A percentile compares a stretch with the other conserved stretches of the same genome.
Conservation (phyloP, 257 asterid genomes). For the Solanum lignicaule region DNA sequence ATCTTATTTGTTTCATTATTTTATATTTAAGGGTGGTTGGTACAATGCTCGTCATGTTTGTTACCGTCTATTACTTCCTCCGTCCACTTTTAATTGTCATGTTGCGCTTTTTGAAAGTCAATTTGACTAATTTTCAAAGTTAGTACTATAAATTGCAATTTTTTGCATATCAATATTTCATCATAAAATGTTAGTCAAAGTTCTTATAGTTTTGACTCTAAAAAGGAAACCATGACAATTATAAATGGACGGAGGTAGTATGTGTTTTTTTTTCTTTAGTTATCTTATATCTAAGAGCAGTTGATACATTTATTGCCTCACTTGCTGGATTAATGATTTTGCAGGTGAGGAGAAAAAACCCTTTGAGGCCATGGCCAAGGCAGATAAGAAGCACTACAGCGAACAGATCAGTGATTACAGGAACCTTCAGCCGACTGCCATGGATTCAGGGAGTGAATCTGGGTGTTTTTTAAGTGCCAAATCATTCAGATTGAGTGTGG, state of each 20-base stretch:
- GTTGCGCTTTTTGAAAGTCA: too few relatives aligned
- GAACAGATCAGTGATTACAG: constrained; percentile 61
- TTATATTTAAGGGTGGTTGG: background rate
- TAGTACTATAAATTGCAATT: too few relatives aligned
- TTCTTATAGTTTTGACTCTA: too few relatives aligned
- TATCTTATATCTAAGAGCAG: background rate
- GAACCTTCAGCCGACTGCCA: constrained; percentile 36
- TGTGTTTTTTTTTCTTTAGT: background rate
- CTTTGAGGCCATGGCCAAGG: constrained; percentile 69
- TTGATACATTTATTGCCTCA: background rate
- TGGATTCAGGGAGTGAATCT: constrained; percentile 46
- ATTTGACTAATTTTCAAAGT: too few relatives aligned
- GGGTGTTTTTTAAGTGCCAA: constrained; percentile 26
- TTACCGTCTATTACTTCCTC: constrained; percentile 13
- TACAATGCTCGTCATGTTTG: background rate
- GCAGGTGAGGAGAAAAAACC: constrained; percentile 86
- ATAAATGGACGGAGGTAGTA: too few relatives aligned
- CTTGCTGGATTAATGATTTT: background rate
- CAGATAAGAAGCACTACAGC: constrained; percentile 66
- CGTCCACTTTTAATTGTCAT: too few relatives aligned
- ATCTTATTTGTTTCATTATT: background rate
- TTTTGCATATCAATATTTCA: too few relatives aligned
- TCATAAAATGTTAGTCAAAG: too few relatives aligned
- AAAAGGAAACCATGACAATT: too few relatives aligned
- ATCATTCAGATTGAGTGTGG: background rate